Conservation (phyloP, 169 alveolate genomes). For the Amoebophrya sp. region DNA sequence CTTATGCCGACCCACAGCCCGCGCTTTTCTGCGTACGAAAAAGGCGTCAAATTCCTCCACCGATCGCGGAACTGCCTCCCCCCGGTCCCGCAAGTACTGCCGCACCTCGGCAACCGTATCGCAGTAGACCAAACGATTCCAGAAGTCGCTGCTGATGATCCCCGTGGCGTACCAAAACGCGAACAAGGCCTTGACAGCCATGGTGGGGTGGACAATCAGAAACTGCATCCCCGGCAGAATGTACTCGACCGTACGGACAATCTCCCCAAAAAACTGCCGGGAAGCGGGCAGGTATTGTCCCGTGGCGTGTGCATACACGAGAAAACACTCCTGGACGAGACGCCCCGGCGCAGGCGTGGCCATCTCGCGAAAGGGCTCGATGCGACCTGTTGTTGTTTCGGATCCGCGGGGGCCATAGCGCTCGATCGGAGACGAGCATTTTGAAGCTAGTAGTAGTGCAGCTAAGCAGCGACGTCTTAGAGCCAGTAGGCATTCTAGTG, state of each 20-base stretch:
- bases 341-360: slow-evolving; percentile 21
- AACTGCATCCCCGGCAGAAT: neutral
- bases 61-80: neutral
- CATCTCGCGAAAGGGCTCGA: neutral
- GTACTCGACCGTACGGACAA: neutral
- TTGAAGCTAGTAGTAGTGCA: too few species aligned
- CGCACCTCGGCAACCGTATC: neutral
- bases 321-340: neutral
- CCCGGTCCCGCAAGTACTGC: neutral
- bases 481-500: too few species aligned
- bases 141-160: neutral
- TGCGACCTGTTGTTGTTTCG: too few species aligned
- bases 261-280: slow-evolving; percentile 4
- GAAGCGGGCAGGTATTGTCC: neutral
- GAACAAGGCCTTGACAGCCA: neutral
- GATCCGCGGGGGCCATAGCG: too few species aligned
- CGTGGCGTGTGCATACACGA: slow-evolving; percentile 16
- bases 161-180: slow-evolving; percentile 6
- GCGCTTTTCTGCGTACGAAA: too few species aligned
- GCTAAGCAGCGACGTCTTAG: too few species aligned
- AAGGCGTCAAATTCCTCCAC: neutral
- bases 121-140: neutral
- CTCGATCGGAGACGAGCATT: too few species aligned
- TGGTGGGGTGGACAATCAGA: neutral
- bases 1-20: too few species aligned